Evolutionary conservation across 208 protist genomes (phyloP).

Genomic region (Trypanosoma boissoni): DNA sequence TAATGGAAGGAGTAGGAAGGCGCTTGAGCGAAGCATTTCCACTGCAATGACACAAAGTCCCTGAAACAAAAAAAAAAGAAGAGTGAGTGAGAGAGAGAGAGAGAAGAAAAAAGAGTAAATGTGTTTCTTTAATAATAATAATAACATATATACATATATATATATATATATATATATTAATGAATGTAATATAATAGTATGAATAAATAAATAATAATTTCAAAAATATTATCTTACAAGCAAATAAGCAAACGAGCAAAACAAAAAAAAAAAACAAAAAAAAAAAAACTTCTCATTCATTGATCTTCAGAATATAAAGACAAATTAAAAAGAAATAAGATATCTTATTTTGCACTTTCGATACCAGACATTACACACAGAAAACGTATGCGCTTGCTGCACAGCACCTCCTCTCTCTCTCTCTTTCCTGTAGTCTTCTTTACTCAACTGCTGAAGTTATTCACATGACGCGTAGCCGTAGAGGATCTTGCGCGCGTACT

Average conservation of each 20-base stretch:
- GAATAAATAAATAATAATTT: no score
- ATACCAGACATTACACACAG: no score
- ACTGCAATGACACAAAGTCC: neutral
- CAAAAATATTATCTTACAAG: no score
- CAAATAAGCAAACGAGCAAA: constrained; percentile 5
- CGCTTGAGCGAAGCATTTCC: constrained; percentile 10
- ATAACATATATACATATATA: neutral
- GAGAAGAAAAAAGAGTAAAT: neutral
- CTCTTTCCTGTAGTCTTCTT: no score
- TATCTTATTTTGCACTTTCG: neutral
- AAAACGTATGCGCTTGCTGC: no score
- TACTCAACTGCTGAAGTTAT: no score
- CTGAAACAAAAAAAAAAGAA: neutral
- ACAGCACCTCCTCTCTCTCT: no score
- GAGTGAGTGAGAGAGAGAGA: neutral
- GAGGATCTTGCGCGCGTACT: neutral
- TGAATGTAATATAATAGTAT: no score
- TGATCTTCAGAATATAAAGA: constrained; percentile 3
- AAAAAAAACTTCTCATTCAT: neutral
- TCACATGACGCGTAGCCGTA: neutral
- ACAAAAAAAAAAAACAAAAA: constrained; percentile 11
- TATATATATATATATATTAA: constrained; percentile 14
- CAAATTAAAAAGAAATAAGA: neutral
- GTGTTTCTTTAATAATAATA: no score
- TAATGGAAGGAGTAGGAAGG: constrained; percentile 3